Base-by-base conservation (phyloP, 306 rosid genomes). In the Castanopsis chinensis region DNA sequence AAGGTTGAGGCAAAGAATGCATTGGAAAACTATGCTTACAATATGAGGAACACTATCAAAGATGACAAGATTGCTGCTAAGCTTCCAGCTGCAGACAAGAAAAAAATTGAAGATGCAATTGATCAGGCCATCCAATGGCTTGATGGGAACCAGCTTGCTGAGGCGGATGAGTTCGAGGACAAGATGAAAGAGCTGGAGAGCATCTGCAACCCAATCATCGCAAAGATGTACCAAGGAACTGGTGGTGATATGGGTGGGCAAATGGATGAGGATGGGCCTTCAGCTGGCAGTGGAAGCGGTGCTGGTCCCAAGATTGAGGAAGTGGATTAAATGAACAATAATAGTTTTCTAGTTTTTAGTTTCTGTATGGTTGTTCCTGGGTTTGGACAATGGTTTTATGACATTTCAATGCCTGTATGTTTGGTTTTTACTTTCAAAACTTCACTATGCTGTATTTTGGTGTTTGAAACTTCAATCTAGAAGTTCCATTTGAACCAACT, bases 261-360 rank as follows among this genome's bases (percentile, higher is more conserved):
- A 19, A 81, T 88, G 91, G 91, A 88, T 81, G 91, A 88, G 55
- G 91, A 85, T 69, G 86, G 79, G 76, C 87, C 89, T 81, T 0
- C 89, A 1, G 18, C 79, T 4, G 86, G 79, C 20, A 70, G 81
- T 61, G 89, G 91, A 71, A 85, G 63, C 9, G 87, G 86, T 20
- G 87, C 87, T 18, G 89, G 89, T 2, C 91, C 91, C 67, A 88
- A 85, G 79, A 88, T 88, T 54, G 87, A 88, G 80, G 89, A 88
- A 80, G 91, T 88, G 0, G 89, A 88, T 58, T 88, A 85, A 81
- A 67, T 41, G 45, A 41, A 8, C 45, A 41, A 41, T 32, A 2
- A 0, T 33, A 3, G 5, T 4, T 4, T 14, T 17, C 1, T 3
- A 0, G n/a, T n/a, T 10, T 25, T 61, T 21, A 10, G 45, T 5